Evolutionary conservation across 352 stramenopile species (phyloP).

Genomic region (Globisporangium carolinianum): DNA sequence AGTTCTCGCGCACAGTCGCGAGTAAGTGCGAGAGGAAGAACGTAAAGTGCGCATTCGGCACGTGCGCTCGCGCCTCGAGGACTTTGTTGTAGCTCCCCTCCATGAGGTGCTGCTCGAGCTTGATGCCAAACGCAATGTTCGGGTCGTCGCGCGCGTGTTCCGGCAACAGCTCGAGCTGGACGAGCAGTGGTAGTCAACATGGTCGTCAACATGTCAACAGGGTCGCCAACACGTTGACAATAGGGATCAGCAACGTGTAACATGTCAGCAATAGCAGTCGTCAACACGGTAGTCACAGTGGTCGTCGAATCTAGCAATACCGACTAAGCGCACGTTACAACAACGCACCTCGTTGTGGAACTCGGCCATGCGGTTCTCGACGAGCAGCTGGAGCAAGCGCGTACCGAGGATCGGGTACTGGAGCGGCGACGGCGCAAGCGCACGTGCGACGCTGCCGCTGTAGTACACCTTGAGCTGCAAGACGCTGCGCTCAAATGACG

Average conservation of each 20-base stretch:
- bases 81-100: conserved; percentile 93
- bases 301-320: neutral
- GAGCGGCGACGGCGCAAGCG: conserved; percentile 59
- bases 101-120: conserved; percentile 91
- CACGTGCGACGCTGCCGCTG: conserved; percentile 22
- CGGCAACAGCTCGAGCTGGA: conserved; percentile 78
- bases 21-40: conserved; percentile 93
- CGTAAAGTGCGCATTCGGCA: conserved; percentile 90
- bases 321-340: neutral
- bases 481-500: conserved; percentile 83
- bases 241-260: too few species aligned
- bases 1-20: conserved; percentile 93
- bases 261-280: too few species aligned
- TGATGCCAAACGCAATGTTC: conserved; percentile 87
- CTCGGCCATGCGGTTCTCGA: conserved; percentile 90
- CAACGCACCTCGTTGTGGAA: conserved; percentile 85
- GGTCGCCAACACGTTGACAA: too few species aligned
- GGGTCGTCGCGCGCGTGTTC: conserved; percentile 72
- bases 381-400: conserved; percentile 84
- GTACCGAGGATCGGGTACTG: conserved; percentile 86
- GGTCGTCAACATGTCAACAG: too few species aligned
- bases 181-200: too few species aligned
- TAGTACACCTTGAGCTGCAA: conserved; percentile 89
- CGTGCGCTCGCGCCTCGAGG: conserved; percentile 77
- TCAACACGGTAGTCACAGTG: too few species aligned